Evolutionary conservation across 768 basidiomycete genomes (phyloP).

Genomic region (Cyclocybe aegerita): DNA sequence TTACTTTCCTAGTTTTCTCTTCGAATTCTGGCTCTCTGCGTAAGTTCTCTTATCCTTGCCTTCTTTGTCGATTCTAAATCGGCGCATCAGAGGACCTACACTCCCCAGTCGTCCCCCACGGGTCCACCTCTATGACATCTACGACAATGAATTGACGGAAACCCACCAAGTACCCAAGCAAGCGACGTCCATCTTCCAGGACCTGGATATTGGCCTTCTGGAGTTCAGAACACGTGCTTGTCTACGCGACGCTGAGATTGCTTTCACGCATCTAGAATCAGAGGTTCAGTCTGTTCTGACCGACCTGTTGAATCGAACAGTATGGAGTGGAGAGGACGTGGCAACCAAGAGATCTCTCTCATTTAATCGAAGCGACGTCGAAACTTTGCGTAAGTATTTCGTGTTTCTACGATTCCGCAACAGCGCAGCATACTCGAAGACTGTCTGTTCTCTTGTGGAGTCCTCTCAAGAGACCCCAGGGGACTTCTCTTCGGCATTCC

Average conservation of each 20-base stretch:
- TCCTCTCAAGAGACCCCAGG: slow-evolving; percentile 17
- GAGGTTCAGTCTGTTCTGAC: slow-evolving; percentile 38
- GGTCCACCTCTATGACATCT: slow-evolving; percentile 53
- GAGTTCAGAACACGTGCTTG: slow-evolving; percentile 34
- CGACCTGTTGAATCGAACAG: slow-evolving; percentile 32
- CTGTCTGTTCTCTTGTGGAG: slow-evolving; percentile 30
- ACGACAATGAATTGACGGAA: slow-evolving; percentile 49
- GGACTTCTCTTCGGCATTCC: slow-evolving; percentile 26
- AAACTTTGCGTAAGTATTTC: slow-evolving; percentile 48
- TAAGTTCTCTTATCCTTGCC: slow-evolving; percentile 9
- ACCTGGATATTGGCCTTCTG: slow-evolving; percentile 33
- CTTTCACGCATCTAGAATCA: slow-evolving; percentile 42
- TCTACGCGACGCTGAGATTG: slow-evolving; percentile 40
- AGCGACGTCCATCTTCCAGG: slow-evolving; percentile 38
- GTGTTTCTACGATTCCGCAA: slow-evolving; percentile 61
- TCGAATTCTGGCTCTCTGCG: slow-evolving; percentile 50
- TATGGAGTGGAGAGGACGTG: slow-evolving; percentile 19
- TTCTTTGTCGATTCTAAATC: not conserved
- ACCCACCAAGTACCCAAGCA: slow-evolving; percentile 34
- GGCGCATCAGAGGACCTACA: slow-evolving; percentile 16
- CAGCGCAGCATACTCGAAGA: slow-evolving; percentile 42
- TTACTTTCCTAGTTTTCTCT: slow-evolving; percentile 46
- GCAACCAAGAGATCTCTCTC: slow-evolving; percentile 24
- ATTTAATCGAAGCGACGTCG: slow-evolving; percentile 27
- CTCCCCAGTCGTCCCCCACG: slow-evolving; percentile 33